phyloP scores from a whole-genome alignment of 2,329 filamentous ascomycete genomes.

The Davidsoniella virescens region DNA sequence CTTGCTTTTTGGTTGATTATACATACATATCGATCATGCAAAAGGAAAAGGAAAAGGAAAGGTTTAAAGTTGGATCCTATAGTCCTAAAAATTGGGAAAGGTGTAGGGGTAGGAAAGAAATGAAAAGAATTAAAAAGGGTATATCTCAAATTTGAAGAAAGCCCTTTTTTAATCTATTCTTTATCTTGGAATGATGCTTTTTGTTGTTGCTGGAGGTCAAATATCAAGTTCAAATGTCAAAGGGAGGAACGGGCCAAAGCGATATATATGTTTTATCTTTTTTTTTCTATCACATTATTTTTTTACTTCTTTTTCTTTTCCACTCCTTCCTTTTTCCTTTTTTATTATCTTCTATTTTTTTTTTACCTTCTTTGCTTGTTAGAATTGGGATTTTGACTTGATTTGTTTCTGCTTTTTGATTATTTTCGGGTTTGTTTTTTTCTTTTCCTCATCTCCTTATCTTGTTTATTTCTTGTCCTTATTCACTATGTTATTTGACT shows the following conservation, averaged over 20 bases:
- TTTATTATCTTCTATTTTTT: slow-evolving; percentile 14
- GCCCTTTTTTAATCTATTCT: background rate
- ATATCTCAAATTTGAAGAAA: background rate
- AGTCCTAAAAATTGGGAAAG: too few species aligned
- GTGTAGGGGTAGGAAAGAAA: too few species aligned
- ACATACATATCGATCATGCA: too few species aligned
- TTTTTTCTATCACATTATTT: slow-evolving; percentile 15
- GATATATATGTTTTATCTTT: slow-evolving; percentile 13
- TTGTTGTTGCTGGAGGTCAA: slow-evolving; percentile 17
- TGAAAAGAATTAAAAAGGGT: too few species aligned
- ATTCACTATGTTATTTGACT: slow-evolving; percentile 14
- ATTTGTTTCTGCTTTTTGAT: background rate
- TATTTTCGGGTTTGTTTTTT: background rate
- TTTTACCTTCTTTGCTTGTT: slow-evolving; percentile 14
- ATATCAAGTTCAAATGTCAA: slow-evolving; percentile 20
- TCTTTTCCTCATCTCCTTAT: slow-evolving; percentile 8
- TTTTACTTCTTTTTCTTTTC: slow-evolving; percentile 12
- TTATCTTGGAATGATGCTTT: background rate
- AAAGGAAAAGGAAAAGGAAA: too few species aligned
- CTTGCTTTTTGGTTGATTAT: too few species aligned
- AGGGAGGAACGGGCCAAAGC: slow-evolving; percentile 18
- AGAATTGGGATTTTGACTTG: background rate
- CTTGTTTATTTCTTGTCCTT: slow-evolving; percentile 13
- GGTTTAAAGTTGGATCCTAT: too few species aligned
- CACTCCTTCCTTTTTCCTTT: slow-evolving; percentile 12